Base-by-base conservation (phyloP, 164 flowering plant genomes). In the Vitis amurensis region DNA sequence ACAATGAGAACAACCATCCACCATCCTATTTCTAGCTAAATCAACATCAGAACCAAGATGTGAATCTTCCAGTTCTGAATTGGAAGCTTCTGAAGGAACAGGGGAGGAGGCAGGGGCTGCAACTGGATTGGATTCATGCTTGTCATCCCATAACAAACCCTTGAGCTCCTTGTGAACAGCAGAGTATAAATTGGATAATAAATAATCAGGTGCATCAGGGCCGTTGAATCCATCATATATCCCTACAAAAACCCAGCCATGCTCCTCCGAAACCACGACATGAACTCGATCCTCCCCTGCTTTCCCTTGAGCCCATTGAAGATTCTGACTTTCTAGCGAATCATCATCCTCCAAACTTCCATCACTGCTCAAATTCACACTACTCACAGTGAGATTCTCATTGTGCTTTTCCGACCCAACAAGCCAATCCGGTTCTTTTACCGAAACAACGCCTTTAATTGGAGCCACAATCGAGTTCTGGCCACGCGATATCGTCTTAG, bases 231-330 rank as follows among this genome's bases (percentile, higher is more conserved):
- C 88, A 70, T 85, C 90, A 63, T 87, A 87, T 51, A 85, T 85
- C 68, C 90, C 90, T 29, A 87, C 88, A 63, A 87, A 81, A 55
- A 84, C 85, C 84, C 85, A 84, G 1, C 83, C 87, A 44, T 82
- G 84, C 30, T 89, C 93, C 74, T 87, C 91, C n/a, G 87, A 87
- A 6, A 87, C 85, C 2, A 87, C 88, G 14, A 87, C 86, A 44
- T 87, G 87, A 4, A 85, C 87, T 14, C 90, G 78, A 77, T 86
- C 87, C 74, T 83, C 93, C 66, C 90, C 86, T n/a, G 88, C 89
- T 78, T 84, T 80, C 59, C 93, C 88, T 63, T 87, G 93, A 13
- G 93, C 93, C 93, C 93, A 89, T 51, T 89, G 91, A 29, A 89
- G 80, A 77, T 88, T 88, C 71, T 79, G 84, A 63, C 76, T 65